phyloP scores from a whole-genome alignment of 2,329 filamentous ascomycete genomes.

The Colletotrichum sp. region DNA sequence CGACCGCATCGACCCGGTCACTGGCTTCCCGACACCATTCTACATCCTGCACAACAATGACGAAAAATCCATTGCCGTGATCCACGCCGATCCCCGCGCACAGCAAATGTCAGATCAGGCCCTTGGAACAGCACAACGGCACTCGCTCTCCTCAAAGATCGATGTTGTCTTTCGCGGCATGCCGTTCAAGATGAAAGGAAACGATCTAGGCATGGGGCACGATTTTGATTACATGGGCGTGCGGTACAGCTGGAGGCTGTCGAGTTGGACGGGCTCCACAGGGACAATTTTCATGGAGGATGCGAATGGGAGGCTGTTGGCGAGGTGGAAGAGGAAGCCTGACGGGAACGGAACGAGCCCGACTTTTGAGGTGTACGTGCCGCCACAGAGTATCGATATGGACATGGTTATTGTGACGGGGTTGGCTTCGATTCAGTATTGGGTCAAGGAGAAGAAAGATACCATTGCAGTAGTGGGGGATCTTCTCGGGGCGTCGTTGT shows the following conservation, averaged over 20 bases:
- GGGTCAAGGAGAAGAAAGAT: background rate
- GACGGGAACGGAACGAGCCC: background rate
- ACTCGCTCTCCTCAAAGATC: constrained; percentile 4
- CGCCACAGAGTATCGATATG: constrained; percentile 12
- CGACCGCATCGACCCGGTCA: constrained; percentile 6
- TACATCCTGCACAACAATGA: constrained; percentile 10
- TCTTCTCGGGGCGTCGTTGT: background rate
- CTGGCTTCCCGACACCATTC: background rate
- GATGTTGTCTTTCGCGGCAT: constrained; percentile 7
- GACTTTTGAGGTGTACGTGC: constrained; percentile 14
- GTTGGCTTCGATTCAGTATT: background rate
- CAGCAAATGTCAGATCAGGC: background rate
- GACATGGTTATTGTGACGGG: constrained; percentile 16
- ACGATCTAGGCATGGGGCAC: background rate
- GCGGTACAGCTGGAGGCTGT: background rate
- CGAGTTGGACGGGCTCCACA: background rate
- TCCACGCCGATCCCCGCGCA: background rate
- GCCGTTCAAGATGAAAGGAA: constrained; percentile 12
- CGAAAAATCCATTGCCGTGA: background rate
- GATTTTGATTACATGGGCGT: background rate
- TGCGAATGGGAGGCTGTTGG: background rate
- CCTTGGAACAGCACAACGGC: background rate
- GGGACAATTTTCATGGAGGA: background rate
- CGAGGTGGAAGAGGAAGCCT: background rate
- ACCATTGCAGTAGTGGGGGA: background rate